Evolutionary conservation across 345 rosid genomes (phyloP).

Genomic region (Boechera divaricarpa): DNA sequence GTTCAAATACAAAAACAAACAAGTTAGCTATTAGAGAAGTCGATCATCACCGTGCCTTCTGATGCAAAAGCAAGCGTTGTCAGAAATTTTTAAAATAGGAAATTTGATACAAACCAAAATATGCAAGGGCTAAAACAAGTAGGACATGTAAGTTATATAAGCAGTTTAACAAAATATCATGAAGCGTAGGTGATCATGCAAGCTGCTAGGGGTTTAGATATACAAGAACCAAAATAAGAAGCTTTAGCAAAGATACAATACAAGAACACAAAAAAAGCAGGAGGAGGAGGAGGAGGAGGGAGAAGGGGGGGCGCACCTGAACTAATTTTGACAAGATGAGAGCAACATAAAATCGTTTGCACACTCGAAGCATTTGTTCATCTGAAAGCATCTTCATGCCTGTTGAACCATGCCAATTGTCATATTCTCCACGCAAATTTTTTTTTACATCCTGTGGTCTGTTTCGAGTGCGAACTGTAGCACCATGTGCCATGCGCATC

Average conservation of each 20-base stretch:
- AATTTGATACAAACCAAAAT: slow-evolving; percentile 13
- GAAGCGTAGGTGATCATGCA: slow-evolving; percentile 31
- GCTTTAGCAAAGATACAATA: slow-evolving; percentile 19
- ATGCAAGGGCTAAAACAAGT: slow-evolving; percentile 25
- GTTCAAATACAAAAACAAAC: slow-evolving; percentile 13
- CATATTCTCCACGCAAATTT: slow-evolving; percentile 53
- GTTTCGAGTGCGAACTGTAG: slow-evolving; percentile 59
- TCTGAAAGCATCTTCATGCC: slow-evolving; percentile 62
- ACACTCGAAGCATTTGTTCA: slow-evolving; percentile 80
- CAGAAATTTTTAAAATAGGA: background rate
- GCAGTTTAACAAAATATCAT: slow-evolving; percentile 26
- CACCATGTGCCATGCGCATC: slow-evolving; percentile 99
- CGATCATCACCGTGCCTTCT: slow-evolving; percentile 24
- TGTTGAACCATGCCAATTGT: slow-evolving; percentile 48
- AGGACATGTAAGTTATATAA: slow-evolving; percentile 11
- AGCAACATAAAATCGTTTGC: slow-evolving; percentile 96
- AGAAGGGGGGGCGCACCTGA: slow-evolving; percentile 64
- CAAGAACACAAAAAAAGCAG: slow-evolving; percentile 17
- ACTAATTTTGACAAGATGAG: slow-evolving; percentile 92
- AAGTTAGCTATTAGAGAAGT: slow-evolving; percentile 25
- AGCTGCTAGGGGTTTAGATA: slow-evolving; percentile 22
- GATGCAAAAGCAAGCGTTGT: slow-evolving; percentile 16
- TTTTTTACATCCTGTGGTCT: slow-evolving; percentile 52
- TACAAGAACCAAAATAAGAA: slow-evolving; percentile 19
- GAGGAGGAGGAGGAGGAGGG: no score